Base-by-base conservation (phyloP, 192 early-diverging fungal species). In the Obelidium mucronatum region DNA sequence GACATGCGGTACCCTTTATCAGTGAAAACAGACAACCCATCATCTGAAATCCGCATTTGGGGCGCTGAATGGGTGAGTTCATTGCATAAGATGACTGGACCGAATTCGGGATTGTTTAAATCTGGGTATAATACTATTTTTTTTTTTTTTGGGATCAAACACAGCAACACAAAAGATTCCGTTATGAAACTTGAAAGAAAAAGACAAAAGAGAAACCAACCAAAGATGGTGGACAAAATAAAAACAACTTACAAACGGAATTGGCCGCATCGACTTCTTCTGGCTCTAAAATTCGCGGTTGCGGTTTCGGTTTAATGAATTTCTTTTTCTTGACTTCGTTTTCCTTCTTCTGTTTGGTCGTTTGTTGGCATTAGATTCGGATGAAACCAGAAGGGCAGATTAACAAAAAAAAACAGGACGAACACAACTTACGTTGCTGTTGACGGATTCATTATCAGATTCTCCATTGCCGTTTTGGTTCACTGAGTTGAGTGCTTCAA, bases 1-100 rank as follows among this genome's bases (percentile, higher is more conserved):
- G 90, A 87, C 88, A 92, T 87, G 1, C 92, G 83, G 75, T 94
- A 94, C 1, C 91, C 92, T 65, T 90, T 90, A 54, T 91, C 91
- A 55, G 90, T 92, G 74, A 82, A 87, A 24, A 91, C 87, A 19
- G 86, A 86, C 63, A 84, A 65, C 6, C 88, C 83, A 67, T 88
- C 86, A 76, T 80, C 83, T 37, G 82, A 80, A 36, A 92, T 80
- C 52, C 83, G 84, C 79, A 92, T 85, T 80, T 92, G 91, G 22
- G 90, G 85, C 11, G 90, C 92, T 0, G 90, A 77, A 60, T 92
- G 90, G 1, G 91, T 92, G 42, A 84, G 74, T 63, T 90, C 82
- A 51, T 80, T 86, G 24, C 77, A 77, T 24, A 89, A 85, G 2
- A 79, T 82, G 15, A 82, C 85, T 4, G 73, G 71, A 8, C 72